Evolutionary conservation across 2,329 filamentous ascomycete species (phyloP).

Genomic region (Xylariaceae sp.): DNA sequence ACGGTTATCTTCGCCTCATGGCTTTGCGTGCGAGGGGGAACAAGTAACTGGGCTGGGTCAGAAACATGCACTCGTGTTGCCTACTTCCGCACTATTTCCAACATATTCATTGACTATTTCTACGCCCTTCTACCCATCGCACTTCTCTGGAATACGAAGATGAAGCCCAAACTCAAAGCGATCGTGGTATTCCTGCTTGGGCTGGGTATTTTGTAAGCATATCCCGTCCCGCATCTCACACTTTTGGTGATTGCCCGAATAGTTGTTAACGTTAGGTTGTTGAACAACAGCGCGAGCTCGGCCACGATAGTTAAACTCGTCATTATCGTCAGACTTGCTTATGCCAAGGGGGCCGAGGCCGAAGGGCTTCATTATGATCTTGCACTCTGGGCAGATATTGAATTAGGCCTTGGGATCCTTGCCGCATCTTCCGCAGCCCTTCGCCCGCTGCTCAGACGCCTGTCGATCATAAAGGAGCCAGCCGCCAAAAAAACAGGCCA

Average conservation of each 20-base stretch:
- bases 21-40: conserved; percentile 26
- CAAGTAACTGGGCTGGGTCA: conserved; percentile 29
- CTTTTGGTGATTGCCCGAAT: background rate
- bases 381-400: conserved; percentile 31
- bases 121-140: conserved; percentile 29
- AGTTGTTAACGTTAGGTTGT: background rate
- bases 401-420: conserved; percentile 30
- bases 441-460: conserved; percentile 27
- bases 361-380: conserved; percentile 28
- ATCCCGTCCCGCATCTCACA: conserved; percentile 24
- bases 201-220: conserved; percentile 30
- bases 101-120: conserved; percentile 34
- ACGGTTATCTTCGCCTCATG: conserved; percentile 30
- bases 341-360: conserved; percentile 19
- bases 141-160: conserved; percentile 28
- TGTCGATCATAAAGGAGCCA: conserved; percentile 15
- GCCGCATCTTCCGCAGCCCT: conserved; percentile 29
- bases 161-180: conserved; percentile 26
- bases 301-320: conserved; percentile 33
- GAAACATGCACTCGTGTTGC: conserved; percentile 25
- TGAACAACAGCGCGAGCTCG: conserved; percentile 25
- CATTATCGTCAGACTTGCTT: conserved; percentile 26
- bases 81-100: conserved; percentile 32
- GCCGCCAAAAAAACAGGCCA: conserved; percentile 2
- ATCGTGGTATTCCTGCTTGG: conserved; percentile 28